These are phyloP conservation scores for Cladophialophora immunda DNA, from an alignment of 2,329 filamentous ascomycete species.

Conservation along the genomic window DNA sequence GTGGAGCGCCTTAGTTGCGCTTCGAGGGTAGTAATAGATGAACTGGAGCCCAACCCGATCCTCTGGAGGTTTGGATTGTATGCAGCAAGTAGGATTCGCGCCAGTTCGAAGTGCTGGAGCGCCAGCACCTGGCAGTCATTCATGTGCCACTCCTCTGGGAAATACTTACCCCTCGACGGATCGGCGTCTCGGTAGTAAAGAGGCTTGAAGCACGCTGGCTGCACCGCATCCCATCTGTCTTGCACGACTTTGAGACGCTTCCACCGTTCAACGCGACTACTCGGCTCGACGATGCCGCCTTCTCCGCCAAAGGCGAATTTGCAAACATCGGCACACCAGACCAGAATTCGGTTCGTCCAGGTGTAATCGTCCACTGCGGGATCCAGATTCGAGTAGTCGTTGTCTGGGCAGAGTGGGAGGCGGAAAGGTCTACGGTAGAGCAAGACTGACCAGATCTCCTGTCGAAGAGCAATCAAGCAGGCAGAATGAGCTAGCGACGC, in stretches of 20 bases:
- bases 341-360: not conserved
- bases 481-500: not conserved
- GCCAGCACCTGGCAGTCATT: not conserved
- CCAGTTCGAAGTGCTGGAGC: not conserved
- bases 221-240: not conserved
- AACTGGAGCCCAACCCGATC: not conserved
- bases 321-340: not conserved
- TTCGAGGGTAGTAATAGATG: not conserved
- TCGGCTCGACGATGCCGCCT: not conserved
- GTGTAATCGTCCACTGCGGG: not conserved
- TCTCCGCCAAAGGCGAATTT: not conserved
- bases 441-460: not conserved
- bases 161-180: not conserved
- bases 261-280: not conserved
- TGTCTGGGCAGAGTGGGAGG: not conserved
- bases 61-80: not conserved
- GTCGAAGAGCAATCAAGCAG: not conserved
- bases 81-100: not conserved
- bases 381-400: not conserved
- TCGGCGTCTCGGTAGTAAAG: not conserved
- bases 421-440: not conserved
- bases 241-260: not conserved
- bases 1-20: not conserved
- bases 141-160: not conserved
- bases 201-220: not conserved